Base-by-base conservation (phyloP, 1,284 basidiomycete genomes). In the Marasmius tenuissimus region DNA sequence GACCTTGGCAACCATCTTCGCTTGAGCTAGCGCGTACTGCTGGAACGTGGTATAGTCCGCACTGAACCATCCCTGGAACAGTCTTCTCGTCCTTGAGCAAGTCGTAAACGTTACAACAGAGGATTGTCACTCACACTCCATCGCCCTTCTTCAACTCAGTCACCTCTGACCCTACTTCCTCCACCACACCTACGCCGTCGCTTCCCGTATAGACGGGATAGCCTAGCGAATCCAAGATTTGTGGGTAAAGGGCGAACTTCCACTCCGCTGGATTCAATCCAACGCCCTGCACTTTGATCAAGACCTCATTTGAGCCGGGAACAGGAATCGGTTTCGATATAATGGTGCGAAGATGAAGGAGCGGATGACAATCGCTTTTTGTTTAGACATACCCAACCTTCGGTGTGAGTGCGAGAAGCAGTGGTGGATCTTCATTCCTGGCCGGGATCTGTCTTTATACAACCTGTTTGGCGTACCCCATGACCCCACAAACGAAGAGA, bases 111-210 rank as follows among this genome's bases (percentile, higher is more conserved):
- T 47, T 20, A 8, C n/a, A 34, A 12, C 9, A n/a, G 6, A 27
- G 33, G 53, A 18, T 39, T 69, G 68, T 56, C 35, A 69, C 81
- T 67, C 70, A 85, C 84, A 89, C 82, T 68, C 79, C 76, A 69
- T 90, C 86, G 1, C 87, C 87, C 39, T 81, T 78, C 56, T 75
- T 72, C 68, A 86, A 77, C 45, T 74, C 71, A 0, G 73, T 73
- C 16, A 87, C 85, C 0, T 76, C 81, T 52, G 76, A 74, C 4
- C 86, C 87, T 39, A 88, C 45, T n/a, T 47, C 11, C 8, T 14
- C 45, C 8, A 47, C 45, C 9, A n/a, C 16, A 8, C 45, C 45
- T 2, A 14, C 45, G 20, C 11, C 45, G 45, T 47, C 45, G 16
- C n/a, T 47, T n/a, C 45, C 45, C 16, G 45, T 47, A n/a, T 14